phyloP scores from a whole-genome alignment of 2,329 filamentous ascomycete species.

The Botrytis tulipae region DNA sequence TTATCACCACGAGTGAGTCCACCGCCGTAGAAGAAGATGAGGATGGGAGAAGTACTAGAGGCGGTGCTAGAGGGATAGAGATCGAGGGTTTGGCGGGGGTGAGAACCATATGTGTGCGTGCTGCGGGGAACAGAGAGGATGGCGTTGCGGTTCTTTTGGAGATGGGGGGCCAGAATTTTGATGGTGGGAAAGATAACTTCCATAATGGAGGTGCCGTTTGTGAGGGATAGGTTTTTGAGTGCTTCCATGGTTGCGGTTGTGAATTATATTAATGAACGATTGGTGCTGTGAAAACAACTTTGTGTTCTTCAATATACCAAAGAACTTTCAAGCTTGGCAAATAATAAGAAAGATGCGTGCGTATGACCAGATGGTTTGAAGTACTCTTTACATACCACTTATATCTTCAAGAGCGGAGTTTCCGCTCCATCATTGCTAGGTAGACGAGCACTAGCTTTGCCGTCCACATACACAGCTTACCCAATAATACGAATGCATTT shows the following conservation, averaged over 20 bases:
- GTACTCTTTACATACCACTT: background rate
- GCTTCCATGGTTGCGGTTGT: slow-evolving; percentile 29
- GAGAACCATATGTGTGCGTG: slow-evolving; percentile 32
- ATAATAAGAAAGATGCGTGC: background rate
- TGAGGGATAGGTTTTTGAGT: slow-evolving; percentile 26
- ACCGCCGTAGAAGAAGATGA: slow-evolving; percentile 37
- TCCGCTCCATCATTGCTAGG: background rate
- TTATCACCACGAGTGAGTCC: slow-evolving; percentile 35
- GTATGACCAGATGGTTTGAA: background rate
- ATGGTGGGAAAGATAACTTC: slow-evolving; percentile 30
- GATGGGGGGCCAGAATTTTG: slow-evolving; percentile 31
- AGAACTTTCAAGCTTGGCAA: background rate
- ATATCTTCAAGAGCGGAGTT: background rate
- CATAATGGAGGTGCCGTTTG: slow-evolving; percentile 26
- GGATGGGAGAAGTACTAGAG: slow-evolving; percentile 26
- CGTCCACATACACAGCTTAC: background rate
- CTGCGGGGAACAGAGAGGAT: slow-evolving; percentile 31
- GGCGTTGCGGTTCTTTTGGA: slow-evolving; percentile 28
- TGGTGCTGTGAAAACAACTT: background rate
- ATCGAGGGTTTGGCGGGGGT: slow-evolving; percentile 36
- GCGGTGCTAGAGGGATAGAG: slow-evolving; percentile 29
- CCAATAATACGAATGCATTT: background rate
- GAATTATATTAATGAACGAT: too few species aligned
- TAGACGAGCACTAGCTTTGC: background rate
- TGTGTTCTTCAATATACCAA: too few species aligned